Percentiles rank a stretch among this genome's conserved stretches.
Conservation (phyloP, 2,329 filamentous ascomycete species). For the Zasmidium angulare region DNA sequence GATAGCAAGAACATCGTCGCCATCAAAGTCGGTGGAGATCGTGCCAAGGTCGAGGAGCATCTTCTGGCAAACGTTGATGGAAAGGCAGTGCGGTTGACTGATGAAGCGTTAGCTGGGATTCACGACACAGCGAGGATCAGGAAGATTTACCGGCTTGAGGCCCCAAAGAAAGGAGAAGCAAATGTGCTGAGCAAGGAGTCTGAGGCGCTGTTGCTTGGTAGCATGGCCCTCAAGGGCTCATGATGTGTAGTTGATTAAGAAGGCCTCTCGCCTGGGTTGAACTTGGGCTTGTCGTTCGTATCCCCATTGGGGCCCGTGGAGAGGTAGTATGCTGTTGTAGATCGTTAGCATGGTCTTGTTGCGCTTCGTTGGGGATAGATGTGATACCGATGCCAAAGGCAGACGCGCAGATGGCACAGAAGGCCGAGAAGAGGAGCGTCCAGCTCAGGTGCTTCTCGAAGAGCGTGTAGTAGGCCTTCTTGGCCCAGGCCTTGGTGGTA, state of each 20-base stretch:
- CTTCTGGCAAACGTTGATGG: constrained; percentile 64
- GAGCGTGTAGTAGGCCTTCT: too few species aligned
- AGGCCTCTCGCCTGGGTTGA: background rate
- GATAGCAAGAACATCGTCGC: constrained; percentile 71
- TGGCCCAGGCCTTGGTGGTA: too few species aligned
- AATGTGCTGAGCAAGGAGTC: constrained; percentile 46
- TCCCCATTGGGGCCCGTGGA: too few species aligned
- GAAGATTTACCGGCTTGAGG: constrained; percentile 84
- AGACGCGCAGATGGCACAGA: too few species aligned
- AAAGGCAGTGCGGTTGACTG: constrained; percentile 57
- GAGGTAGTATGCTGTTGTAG: too few species aligned
- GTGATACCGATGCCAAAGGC: too few species aligned
- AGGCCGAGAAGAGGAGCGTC: too few species aligned
- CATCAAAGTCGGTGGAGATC: constrained; percentile 67
- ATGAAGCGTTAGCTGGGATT: constrained; percentile 59
- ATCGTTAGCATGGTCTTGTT: too few species aligned
- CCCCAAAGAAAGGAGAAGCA: constrained; percentile 38
- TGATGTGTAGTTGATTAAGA: constrained; percentile 27
- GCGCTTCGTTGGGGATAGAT: too few species aligned
- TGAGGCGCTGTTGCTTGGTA: constrained; percentile 69
- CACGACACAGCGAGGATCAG: constrained; percentile 69
- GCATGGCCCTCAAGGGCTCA: constrained; percentile 74
- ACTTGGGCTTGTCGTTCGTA: too few species aligned
- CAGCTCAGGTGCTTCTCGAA: too few species aligned
- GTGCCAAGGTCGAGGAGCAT: constrained; percentile 53